phyloP scores from a whole-genome alignment of 179 eudicot genomes.

The Spinacia oleracea region DNA sequence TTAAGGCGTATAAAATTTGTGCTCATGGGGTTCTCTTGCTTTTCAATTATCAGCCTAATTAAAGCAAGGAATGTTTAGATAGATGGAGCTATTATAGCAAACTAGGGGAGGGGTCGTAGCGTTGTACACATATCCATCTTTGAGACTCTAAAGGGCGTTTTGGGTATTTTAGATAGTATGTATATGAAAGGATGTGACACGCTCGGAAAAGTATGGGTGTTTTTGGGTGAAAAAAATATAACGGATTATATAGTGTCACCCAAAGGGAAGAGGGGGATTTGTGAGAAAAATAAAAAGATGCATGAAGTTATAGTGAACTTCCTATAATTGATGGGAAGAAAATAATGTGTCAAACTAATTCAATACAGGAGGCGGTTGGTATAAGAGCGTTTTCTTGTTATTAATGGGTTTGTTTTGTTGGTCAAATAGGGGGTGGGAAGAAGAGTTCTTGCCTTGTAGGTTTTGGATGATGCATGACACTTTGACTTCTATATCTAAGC shows the following conservation, averaged over 20 bases:
- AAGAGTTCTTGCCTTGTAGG: slow-evolving; percentile 8
- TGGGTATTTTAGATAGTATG: background rate
- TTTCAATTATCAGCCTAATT: background rate
- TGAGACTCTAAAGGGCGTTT: background rate
- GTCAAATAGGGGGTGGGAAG: background rate
- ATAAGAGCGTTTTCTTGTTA: background rate
- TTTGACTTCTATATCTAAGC: too few species aligned
- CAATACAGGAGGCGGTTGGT: slow-evolving; percentile 10
- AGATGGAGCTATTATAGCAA: background rate
- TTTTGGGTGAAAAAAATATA: background rate
- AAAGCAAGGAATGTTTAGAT: background rate
- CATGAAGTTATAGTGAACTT: background rate
- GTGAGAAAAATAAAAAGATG: background rate
- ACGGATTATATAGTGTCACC: background rate
- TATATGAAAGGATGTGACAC: background rate
- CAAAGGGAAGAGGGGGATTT: background rate
- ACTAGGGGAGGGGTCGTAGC: too few species aligned
- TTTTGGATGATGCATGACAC: background rate
- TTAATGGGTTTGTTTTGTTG: background rate
- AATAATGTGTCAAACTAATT: slow-evolving; percentile 25
- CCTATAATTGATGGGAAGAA: background rate
- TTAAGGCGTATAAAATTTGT: background rate
- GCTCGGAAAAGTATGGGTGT: background rate
- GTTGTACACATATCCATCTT: background rate
- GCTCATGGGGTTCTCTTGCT: background rate